Evolutionary conservation across 805 yeast species (phyloP).

Genomic region (Starmerella sp.): DNA sequence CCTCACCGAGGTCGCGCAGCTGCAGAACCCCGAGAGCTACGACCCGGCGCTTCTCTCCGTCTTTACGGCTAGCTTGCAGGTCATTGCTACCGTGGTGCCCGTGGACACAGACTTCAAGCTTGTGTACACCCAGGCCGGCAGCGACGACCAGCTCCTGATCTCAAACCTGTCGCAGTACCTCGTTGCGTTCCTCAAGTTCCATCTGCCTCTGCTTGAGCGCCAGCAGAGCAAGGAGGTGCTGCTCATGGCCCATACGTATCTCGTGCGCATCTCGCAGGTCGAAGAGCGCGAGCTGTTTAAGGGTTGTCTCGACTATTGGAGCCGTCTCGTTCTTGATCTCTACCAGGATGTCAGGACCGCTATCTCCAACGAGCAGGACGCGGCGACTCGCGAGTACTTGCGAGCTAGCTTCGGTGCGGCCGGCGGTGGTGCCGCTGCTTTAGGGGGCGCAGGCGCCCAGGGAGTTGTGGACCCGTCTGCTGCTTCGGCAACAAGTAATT

Average conservation of each 20-base stretch:
- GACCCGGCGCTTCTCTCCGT: slow-evolving; percentile 50
- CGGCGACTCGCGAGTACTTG: slow-evolving; percentile 53
- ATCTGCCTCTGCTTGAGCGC: slow-evolving; percentile 44
- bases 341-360: slow-evolving; percentile 76
- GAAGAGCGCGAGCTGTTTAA: slow-evolving; percentile 95
- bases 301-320: slow-evolving; percentile 93
- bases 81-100: slow-evolving; percentile 59
- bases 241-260: slow-evolving; percentile 62
- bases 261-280: slow-evolving; percentile 74
- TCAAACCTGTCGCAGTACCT: slow-evolving; percentile 92
- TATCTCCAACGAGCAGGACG: slow-evolving; percentile 61
- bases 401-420: slow-evolving; percentile 25
- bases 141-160: slow-evolving; percentile 82
- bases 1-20: slow-evolving; percentile 76
- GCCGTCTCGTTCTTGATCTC: slow-evolving; percentile 66
- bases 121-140: slow-evolving; percentile 62
- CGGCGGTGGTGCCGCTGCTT: slow-evolving; percentile 24
- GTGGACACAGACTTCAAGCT: slow-evolving; percentile 56
- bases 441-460: slow-evolving; percentile 31
- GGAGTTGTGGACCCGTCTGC: slow-evolving; percentile 70
- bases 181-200: slow-evolving; percentile 70
- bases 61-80: slow-evolving; percentile 65
- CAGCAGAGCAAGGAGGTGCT: slow-evolving; percentile 49
- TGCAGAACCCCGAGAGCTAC: slow-evolving; percentile 41
- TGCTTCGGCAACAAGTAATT: slow-evolving; percentile 16